phyloP scores from a whole-genome alignment of 495 filamentous ascomycete genomes.

The Friedmanniomyces simplex region DNA sequence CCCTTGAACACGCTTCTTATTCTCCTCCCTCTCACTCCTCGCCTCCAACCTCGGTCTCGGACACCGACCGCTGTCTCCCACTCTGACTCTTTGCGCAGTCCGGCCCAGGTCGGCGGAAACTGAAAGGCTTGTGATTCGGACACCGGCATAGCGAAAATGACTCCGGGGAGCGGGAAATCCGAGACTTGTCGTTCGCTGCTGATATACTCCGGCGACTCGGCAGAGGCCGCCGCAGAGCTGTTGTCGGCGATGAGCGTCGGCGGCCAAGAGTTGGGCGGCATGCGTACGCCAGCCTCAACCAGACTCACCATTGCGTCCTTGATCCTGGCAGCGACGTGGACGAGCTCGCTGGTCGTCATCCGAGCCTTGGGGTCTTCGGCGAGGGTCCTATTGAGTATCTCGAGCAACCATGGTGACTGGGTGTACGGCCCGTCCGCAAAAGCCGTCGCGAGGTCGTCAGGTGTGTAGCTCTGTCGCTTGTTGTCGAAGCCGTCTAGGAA shows the following conservation, averaged over 20 bases:
- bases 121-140: neutral
- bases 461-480: neutral
- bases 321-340: neutral
- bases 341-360: neutral
- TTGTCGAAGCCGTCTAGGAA: neutral
- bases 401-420: neutral
- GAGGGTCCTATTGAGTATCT: neutral
- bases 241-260: neutral
- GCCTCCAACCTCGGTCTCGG: no score
- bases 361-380: neutral
- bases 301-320: neutral
- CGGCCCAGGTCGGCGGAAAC: neutral
- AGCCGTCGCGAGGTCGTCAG: neutral
- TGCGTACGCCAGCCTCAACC: neutral
- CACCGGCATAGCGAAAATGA: no score
- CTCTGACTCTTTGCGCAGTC: neutral
- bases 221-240: no score
- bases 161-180: no score
- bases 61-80: no score
- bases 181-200: no score
- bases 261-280: neutral
- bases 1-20: no score
- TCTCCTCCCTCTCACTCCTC: no score
- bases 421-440: neutral
- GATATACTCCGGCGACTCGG: no score